Evolutionary conservation across 441 rosid genomes (phyloP), one percentile per base, ranked within the genome.

Genomic region (Pelargonium hybrid): DNA sequence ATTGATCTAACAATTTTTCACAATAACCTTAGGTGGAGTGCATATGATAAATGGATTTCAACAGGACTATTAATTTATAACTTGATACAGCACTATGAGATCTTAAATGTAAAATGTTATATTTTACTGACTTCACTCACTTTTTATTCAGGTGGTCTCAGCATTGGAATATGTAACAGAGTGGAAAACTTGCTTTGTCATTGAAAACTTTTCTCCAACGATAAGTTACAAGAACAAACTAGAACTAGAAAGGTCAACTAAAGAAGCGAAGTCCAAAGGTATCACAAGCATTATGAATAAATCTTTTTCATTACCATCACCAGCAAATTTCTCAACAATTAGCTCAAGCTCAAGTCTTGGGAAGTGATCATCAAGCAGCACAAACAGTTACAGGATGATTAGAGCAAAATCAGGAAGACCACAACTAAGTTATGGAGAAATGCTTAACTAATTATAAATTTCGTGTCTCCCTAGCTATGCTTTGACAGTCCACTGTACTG

Each of bases 81-180:
- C 37, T 7, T 37, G 7, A 37, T 37, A 7, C 37, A 31, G 37
- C 37, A 3, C 52, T 9, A 47, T 47, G 15, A 47, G 52, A 14
- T 9, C 15, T 47, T 47, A 9, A 14, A 14, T 2, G 15, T 14
- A 14, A 47, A 15, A n/a, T 4, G 1, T 18, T 14, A 17, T 5
- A 48, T 13, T 4, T 48, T 4, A 48, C 4, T 15, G 56, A 13
- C 0, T 50, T 13, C 7, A 2, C 57, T 20, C 8, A 7, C 8
- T 1, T 15, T 67, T 43, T 0, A 39, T 63, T 3, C 70, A 81
- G 87, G 83, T 77, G 71, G 82, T 66, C 23, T 73, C 65, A 47
- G 76, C 83, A 11, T 66, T 84, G 67, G 82, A 81, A 68, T 69
- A 59, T 72, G 77, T 79, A 47, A 39, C 77, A 59, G 70, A 77